These are phyloP conservation scores for Podospora anserina DNA, from an alignment of 495 filamentous ascomycete genomes.

Conservation along the genomic window DNA sequence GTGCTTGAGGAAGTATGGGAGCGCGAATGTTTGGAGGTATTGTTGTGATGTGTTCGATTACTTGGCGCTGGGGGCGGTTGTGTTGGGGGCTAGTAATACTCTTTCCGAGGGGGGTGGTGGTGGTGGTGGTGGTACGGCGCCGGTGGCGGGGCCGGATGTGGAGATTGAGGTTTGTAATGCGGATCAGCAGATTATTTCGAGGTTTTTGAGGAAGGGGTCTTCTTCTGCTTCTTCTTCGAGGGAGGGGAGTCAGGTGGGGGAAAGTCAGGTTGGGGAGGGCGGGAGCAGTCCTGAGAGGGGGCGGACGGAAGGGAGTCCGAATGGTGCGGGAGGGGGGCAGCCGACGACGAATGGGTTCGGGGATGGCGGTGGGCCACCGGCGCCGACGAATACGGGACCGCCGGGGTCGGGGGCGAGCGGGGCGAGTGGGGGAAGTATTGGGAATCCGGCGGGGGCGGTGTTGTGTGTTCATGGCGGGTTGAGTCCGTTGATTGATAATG, in stretches of 20 bases:
- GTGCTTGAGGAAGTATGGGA: slow-evolving; percentile 94
- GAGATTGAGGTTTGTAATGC: slow-evolving; percentile 92
- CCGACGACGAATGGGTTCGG: slow-evolving; percentile 15
- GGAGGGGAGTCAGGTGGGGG: not conserved
- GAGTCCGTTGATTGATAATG: slow-evolving; percentile 83
- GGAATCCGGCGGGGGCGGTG: slow-evolving; percentile 72
- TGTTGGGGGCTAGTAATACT: slow-evolving; percentile 79
- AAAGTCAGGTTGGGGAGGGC: slow-evolving; percentile 7
- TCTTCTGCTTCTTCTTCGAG: no score
- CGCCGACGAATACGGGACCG: slow-evolving; percentile 57
- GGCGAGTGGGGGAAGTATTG: slow-evolving; percentile 59
- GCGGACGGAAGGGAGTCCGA: slow-evolving; percentile 35
- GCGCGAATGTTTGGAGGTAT: slow-evolving; percentile 96
- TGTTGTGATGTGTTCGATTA: slow-evolving; percentile 99
- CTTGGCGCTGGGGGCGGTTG: slow-evolving; percentile 89
- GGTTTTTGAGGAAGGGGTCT: slow-evolving; percentile 53
- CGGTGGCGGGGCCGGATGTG: slow-evolving; percentile 61
- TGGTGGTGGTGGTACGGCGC: slow-evolving; percentile 37
- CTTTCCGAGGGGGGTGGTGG: slow-evolving; percentile 51
- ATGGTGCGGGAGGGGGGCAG: slow-evolving; percentile 22
- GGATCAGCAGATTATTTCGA: slow-evolving; percentile 70
- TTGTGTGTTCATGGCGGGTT: slow-evolving; percentile 95
- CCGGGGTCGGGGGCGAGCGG: slow-evolving; percentile 76
- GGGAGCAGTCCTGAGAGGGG: slow-evolving; percentile 3
- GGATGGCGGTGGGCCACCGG: not conserved